These are phyloP conservation scores for Dioszegia aurantiaca DNA, from an alignment of 768 basidiomycete genomes.

Conservation along the genomic window DNA sequence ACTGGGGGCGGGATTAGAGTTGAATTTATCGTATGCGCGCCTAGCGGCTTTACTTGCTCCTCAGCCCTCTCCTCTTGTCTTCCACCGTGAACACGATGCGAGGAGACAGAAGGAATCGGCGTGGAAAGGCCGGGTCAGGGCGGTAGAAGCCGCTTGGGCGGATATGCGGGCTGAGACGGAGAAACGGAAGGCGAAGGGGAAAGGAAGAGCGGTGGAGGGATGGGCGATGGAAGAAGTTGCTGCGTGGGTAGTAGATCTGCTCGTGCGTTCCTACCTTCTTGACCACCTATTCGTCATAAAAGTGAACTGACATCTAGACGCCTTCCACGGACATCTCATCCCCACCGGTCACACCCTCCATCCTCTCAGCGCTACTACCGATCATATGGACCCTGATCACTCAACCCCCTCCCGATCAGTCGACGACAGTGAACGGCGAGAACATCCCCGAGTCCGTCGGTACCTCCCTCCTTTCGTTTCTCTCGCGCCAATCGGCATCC, in stretches of 20 bases:
- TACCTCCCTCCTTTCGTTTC: constrained; percentile 65
- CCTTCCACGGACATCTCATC: constrained; percentile 35
- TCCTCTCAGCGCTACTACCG: constrained; percentile 43
- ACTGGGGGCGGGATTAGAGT: constrained; percentile 28
- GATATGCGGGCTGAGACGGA: constrained; percentile 30
- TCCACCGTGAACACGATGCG: constrained; percentile 12
- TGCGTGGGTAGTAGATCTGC: constrained; percentile 45
- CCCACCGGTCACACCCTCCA: constrained; percentile 36
- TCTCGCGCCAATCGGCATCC: constrained; percentile 60
- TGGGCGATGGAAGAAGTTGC: constrained; percentile 49
- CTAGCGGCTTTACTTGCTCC: constrained; percentile 48
- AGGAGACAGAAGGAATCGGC: constrained; percentile 13
- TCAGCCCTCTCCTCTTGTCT: constrained; percentile 19
- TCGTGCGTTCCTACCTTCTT: constrained; percentile 34
- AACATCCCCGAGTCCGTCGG: constrained; percentile 54
- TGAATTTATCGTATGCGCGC: constrained; percentile 46
- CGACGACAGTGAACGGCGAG: constrained; percentile 10
- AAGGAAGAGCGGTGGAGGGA: constrained; percentile 25
- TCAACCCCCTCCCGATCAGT: constrained; percentile 33
- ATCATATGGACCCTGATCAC: constrained; percentile 53
- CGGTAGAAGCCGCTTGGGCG: constrained; percentile 36
- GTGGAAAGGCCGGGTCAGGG: constrained; percentile 23
- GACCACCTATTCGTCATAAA: too few species aligned
- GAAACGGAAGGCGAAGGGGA: constrained; percentile 29
- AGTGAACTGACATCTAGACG: constrained; percentile 23